Percentiles rank a stretch among this genome's conserved stretches.
Conservation (phyloP, 345 rosid genomes). For the Boechera stricta region DNA sequence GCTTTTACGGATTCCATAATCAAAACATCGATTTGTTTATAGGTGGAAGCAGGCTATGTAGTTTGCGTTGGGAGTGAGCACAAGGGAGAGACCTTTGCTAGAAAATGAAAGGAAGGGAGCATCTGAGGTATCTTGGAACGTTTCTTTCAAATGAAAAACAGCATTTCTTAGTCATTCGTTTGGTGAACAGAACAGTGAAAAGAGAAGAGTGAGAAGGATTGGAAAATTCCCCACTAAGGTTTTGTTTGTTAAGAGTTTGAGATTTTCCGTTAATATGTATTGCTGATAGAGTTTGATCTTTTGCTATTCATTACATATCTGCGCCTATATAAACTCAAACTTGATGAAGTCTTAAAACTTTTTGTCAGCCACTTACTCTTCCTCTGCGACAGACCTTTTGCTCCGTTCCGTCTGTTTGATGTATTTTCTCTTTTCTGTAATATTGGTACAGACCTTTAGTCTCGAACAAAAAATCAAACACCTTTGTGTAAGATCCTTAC, state of each 20-base stretch:
- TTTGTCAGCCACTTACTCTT: background rate
- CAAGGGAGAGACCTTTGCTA: conserved; percentile 85
- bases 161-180: conserved; percentile 14
- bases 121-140: conserved; percentile 17
- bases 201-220: conserved; percentile 24
- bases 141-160: background rate
- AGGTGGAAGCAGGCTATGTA: conserved; percentile 90
- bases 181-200: conserved; percentile 14
- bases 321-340: background rate
- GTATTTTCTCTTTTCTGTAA: background rate
- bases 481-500: background rate
- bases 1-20: background rate
- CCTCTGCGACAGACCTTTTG: background rate
- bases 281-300: conserved; percentile 17
- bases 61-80: conserved; percentile 72
- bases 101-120: conserved; percentile 57
- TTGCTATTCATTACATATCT: background rate
- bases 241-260: conserved; percentile 21
- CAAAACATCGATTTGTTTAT: conserved; percentile 6
- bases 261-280: conserved; percentile 18
- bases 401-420: background rate
- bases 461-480: background rate
- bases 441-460: background rate
- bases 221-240: conserved; percentile 16
- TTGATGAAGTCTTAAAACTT: conserved; percentile 4